These are phyloP conservation scores for Rhipidocladum racemiflorum DNA, from an alignment of 176 grass and related monocot species.

Conservation along the genomic window DNA sequence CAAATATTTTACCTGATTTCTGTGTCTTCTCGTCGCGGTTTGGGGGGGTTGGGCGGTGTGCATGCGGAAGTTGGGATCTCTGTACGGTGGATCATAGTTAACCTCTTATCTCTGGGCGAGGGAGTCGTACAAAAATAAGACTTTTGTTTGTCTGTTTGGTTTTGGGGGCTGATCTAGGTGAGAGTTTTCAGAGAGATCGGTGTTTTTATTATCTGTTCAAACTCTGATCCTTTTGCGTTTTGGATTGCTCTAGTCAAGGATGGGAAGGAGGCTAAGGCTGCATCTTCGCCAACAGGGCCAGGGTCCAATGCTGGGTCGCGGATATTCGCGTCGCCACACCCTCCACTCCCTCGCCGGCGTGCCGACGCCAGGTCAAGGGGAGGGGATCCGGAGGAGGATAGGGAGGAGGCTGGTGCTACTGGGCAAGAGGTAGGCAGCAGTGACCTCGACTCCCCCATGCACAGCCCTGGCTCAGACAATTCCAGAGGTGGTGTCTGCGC, in stretches of 20 bases:
- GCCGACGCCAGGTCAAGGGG: conserved; percentile 26
- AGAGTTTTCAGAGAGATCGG: not conserved
- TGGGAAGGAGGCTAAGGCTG: conserved; percentile 44
- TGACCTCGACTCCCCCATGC: conserved; percentile 53
- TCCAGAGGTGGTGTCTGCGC: conserved; percentile 3
- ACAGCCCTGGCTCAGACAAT: conserved; percentile 51
- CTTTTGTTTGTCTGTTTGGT: not conserved
- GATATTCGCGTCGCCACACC: conserved; percentile 37
- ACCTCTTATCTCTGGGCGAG: not conserved
- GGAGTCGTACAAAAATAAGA: not conserved
- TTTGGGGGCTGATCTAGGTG: not conserved
- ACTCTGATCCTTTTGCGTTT: conserved; percentile 26
- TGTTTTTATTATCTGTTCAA: conserved; percentile 3
- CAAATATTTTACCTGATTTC: not conserved
- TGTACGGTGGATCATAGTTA: not conserved
- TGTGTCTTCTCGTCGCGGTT: not conserved
- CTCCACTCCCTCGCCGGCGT: conserved; percentile 47
- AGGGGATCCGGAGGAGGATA: conserved; percentile 34
- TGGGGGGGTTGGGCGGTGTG: conserved; percentile 11
- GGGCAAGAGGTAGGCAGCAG: conserved; percentile 34
- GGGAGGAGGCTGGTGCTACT: conserved; percentile 21
- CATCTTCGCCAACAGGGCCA: conserved; percentile 25
- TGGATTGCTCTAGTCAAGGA: conserved; percentile 50
- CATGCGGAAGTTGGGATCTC: conserved; percentile 39
- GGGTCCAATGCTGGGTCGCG: conserved; percentile 48